phyloP scores from a whole-genome alignment of 1,284 basidiomycete species.

The Golubevia sp. region DNA sequence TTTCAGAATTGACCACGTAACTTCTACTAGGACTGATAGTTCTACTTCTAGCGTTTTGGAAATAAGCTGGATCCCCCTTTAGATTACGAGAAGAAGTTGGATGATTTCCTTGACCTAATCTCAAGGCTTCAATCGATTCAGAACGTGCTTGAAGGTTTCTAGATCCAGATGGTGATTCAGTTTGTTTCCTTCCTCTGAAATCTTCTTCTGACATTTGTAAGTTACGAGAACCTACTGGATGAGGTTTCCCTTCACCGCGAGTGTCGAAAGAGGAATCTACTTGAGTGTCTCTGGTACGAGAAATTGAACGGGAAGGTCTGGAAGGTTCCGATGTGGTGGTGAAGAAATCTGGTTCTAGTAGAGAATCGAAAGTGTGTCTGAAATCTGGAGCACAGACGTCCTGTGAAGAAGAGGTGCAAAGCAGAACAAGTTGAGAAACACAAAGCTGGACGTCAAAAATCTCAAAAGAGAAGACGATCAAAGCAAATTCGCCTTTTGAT shows the following conservation, averaged over 20 bases:
- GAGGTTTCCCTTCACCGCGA: slow-evolving; percentile 18
- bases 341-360: slow-evolving; percentile 45
- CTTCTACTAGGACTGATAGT: slow-evolving; percentile 40
- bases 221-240: slow-evolving; percentile 23
- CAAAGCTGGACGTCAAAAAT: neutral
- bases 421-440: neutral
- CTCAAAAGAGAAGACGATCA: too few species aligned
- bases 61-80: slow-evolving; percentile 33
- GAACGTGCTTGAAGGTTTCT: neutral
- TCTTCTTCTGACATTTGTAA: slow-evolving; percentile 23
- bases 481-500: too few species aligned
- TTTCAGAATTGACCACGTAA: slow-evolving; percentile 39
- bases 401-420: slow-evolving; percentile 53
- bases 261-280: slow-evolving; percentile 13
- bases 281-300: neutral
- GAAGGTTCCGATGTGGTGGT: neutral
- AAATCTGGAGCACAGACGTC: slow-evolving; percentile 54
- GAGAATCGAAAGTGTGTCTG: slow-evolving; percentile 40
- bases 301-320: neutral
- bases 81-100: too few species aligned
- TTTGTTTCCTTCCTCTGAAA: neutral
- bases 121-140: too few species aligned
- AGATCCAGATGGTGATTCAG: neutral
- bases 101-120: too few species aligned
- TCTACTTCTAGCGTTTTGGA: slow-evolving; percentile 21